Evolutionary conservation across 306 rosid genomes (phyloP), one percentile per base, ranked within the genome.

Genomic region (Pachyrhizus erosus): DNA sequence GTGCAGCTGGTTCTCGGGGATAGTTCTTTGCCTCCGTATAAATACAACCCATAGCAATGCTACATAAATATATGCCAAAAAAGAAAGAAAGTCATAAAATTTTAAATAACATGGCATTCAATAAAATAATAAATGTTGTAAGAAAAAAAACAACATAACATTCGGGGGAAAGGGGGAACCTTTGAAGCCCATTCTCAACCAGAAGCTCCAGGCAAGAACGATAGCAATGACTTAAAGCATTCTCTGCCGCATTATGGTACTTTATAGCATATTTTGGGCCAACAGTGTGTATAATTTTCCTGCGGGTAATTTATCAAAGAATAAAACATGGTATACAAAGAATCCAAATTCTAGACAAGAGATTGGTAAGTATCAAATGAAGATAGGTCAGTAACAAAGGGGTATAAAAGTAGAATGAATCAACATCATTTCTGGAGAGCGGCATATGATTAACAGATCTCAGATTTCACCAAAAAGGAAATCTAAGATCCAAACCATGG

Each of bases 1-100:
- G 99, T 7, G 99, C 99, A 82, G 99, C 99, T 45, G 99, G 99
- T 89, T 96, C 99, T 78, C 99, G 96, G 57, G 99, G 98, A 90
- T 96, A 96, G 84, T 91, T 96, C 87, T 96, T 96, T 80, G 94
- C 87, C 89, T 96, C 99, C 5, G 94, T 91, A 84, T 96, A 96
- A 62, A 96, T 96, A 87, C 99, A 96, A 42, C 97, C 99, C 93
- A 89, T 88, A 71, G 99, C 99, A 85, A 93, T 93, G 87, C 99
- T 96, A 86, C 93, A 91, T 78, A 57, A 40, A 82, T 39, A 70
- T 66, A 84, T 43, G 26, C 39, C 70, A 79, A 52, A 34, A 18
- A 34, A 62, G 82, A 18, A 73, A 80, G 82, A 85, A 77, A 91
- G 88, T n/a, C 33, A 17, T 40, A 66, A 17, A 60, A 58, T 54